phyloP scores from a whole-genome alignment of 2,329 filamentous ascomycete genomes.

The Alternaria triticimaculans region DNA sequence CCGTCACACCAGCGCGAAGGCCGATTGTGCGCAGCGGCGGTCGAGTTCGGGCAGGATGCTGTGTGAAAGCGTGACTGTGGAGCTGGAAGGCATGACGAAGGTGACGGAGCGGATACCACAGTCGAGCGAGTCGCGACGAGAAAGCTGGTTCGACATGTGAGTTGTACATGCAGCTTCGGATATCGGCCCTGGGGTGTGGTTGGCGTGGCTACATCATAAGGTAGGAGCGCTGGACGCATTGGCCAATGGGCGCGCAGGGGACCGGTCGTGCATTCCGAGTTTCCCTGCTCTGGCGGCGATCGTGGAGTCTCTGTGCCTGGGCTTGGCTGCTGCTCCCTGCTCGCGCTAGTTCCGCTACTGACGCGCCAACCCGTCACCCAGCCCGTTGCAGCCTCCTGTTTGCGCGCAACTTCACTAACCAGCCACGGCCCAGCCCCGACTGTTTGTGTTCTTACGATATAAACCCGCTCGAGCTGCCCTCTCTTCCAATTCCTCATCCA shows the following conservation, averaged over 20 bases:
- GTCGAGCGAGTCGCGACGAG: background rate
- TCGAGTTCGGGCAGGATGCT: background rate
- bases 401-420: constrained; percentile 17
- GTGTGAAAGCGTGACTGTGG: constrained; percentile 7
- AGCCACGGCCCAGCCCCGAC: constrained; percentile 20
- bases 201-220: constrained; percentile 28
- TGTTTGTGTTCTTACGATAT: constrained; percentile 20
- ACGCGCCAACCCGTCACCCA: constrained; percentile 16
- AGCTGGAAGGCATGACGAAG: background rate
- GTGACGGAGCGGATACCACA: background rate
- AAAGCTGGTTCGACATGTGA: constrained; percentile 11
- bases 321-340: constrained; percentile 20
- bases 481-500: constrained; percentile 6
- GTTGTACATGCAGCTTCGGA: constrained; percentile 26
- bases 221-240: constrained; percentile 10
- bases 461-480: constrained; percentile 15
- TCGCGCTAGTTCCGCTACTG: constrained; percentile 1
- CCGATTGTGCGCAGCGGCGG: background rate
- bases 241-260: constrained; percentile 17
- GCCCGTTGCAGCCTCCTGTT: constrained; percentile 12
- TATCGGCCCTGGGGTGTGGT: constrained; percentile 10
- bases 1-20: constrained; percentile 9
- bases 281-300: constrained; percentile 24
- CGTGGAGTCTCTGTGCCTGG: constrained; percentile 15
- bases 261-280: constrained; percentile 4